Conservation (phyloP, 768 basidiomycete genomes). For the Lyophyllum semitale region DNA sequence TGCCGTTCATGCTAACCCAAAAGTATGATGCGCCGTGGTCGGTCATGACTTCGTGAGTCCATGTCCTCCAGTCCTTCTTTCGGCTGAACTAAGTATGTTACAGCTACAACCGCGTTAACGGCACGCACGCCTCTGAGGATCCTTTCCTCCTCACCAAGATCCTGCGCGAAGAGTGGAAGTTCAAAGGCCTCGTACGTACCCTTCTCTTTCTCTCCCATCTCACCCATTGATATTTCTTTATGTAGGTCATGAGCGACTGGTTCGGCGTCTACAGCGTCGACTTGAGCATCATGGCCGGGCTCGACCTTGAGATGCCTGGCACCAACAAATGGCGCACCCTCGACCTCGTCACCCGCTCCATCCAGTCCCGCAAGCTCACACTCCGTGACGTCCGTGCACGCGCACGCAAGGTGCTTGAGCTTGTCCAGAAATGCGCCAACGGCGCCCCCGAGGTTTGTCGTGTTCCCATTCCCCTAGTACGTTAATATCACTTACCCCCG, state of each 20-base stretch:
- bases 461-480: neutral
- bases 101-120: constrained; percentile 79
- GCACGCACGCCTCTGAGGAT: constrained; percentile 71
- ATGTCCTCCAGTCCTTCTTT: neutral
- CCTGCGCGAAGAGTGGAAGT: constrained; percentile 72
- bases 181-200: constrained; percentile 52
- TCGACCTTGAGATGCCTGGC: constrained; percentile 83
- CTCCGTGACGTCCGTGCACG: constrained; percentile 66
- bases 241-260: constrained; percentile 83
- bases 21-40: constrained; percentile 67
- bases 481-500: neutral
- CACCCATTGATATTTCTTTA: neutral
- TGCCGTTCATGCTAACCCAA: constrained; percentile 77
- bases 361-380: constrained; percentile 64
- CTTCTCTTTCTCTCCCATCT: neutral
- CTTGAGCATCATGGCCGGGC: constrained; percentile 67
- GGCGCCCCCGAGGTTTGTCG: constrained; percentile 62
- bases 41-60: constrained; percentile 69
- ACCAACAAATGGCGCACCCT: constrained; percentile 73
- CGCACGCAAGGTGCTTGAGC: constrained; percentile 63
- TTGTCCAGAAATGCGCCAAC: constrained; percentile 69
- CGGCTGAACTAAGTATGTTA: neutral
- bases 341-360: constrained; percentile 64
- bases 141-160: constrained; percentile 57
- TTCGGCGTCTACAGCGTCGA: constrained; percentile 73